phyloP scores from a whole-genome alignment of 495 filamentous ascomycete genomes.

The Penicillium riverlandense region DNA sequence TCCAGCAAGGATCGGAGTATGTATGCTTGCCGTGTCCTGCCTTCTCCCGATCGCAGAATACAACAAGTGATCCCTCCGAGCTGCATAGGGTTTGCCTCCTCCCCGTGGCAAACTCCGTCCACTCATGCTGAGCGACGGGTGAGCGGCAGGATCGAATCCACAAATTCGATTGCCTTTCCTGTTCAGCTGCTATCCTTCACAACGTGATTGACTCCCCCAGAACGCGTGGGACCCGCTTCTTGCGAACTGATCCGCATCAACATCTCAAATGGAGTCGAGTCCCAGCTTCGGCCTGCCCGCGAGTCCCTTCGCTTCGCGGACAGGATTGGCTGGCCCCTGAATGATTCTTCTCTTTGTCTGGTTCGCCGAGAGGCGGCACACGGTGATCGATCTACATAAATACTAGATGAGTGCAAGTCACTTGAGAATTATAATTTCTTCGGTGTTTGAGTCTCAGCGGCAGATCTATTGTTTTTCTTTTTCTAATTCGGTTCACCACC shows the following conservation, averaged over 20 bases:
- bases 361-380: no score
- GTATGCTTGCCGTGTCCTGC: no score
- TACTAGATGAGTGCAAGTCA: neutral
- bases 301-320: neutral
- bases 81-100: no score
- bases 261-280: slow-evolving; percentile 6
- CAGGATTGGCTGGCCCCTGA: neutral
- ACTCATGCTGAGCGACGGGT: no score
- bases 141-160: slow-evolving; percentile 3
- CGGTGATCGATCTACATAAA: neutral
- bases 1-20: no score
- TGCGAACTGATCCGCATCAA: slow-evolving; percentile 25
- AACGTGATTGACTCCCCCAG: slow-evolving; percentile 23
- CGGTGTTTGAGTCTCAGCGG: no score
- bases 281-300: neutral
- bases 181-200: slow-evolving; percentile 5
- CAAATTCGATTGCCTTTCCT: neutral
- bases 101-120: no score
- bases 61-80: no score
- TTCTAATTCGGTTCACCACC: no score
- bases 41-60: no score
- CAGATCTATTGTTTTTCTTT: no score
- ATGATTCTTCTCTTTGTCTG: neutral
- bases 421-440: no score
- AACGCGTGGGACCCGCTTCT: slow-evolving; percentile 36